A percentile compares a stretch with the other conserved stretches of the same genome.
Evolutionary conservation across 768 basidiomycete species (phyloP).

Genomic region (Butyriboletus loyo): DNA sequence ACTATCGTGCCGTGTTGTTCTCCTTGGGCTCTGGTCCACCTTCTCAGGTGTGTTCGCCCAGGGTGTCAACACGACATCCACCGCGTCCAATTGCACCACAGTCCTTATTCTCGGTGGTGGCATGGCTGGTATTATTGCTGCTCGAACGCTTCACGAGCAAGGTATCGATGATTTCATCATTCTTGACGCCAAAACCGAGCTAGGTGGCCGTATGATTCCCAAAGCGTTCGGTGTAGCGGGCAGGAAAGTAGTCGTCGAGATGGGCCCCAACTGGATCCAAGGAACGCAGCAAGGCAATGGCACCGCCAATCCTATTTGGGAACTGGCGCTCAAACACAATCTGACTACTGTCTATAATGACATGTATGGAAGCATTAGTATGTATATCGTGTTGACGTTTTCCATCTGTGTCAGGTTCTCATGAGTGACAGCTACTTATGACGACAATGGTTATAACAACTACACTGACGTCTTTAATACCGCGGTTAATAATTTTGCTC

Average conservation of each 20-base stretch:
- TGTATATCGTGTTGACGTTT: constrained; percentile 16
- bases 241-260: constrained; percentile 45
- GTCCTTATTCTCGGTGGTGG: constrained; percentile 67
- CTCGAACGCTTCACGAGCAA: constrained; percentile 51
- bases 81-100: constrained; percentile 20
- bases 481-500: constrained; percentile 38
- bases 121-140: constrained; percentile 63
- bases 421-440: constrained; percentile 47
- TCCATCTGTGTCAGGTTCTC: background rate
- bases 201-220: constrained; percentile 61
- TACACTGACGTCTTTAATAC: constrained; percentile 43
- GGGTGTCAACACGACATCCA: background rate
- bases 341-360: constrained; percentile 46
- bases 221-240: constrained; percentile 40
- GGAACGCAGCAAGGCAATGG: constrained; percentile 48
- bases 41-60: constrained; percentile 3
- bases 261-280: constrained; percentile 62
- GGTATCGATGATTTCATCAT: constrained; percentile 57
- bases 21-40: constrained; percentile 4
- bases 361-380: constrained; percentile 45
- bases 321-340: constrained; percentile 53
- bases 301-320: constrained; percentile 57
- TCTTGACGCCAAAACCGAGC: constrained; percentile 55
- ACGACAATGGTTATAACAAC: constrained; percentile 47
- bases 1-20: background rate